A percentile compares a stretch with the other conserved stretches of the same genome.
Conservation (phyloP, 306 rosid genomes). For the Lathyrus tuberosus region DNA sequence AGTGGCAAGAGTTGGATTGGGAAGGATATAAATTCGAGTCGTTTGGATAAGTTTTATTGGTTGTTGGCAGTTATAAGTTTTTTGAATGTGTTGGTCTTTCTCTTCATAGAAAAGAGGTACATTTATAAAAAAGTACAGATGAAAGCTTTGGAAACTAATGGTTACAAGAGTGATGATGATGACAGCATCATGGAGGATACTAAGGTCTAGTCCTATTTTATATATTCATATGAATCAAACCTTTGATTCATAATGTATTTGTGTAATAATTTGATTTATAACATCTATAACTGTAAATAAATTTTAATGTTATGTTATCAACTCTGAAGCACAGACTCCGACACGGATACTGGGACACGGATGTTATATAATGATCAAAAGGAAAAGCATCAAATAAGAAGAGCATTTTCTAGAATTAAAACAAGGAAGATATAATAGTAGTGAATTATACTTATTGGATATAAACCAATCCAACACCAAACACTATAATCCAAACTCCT, state of each 20-base stretch:
- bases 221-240: not conserved
- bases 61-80: conserved; percentile 37
- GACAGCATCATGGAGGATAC: conserved; percentile 9
- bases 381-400: conserved; percentile 1
- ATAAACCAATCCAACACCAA: conserved; percentile 35
- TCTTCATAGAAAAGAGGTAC: conserved; percentile 40
- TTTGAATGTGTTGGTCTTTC: conserved; percentile 38
- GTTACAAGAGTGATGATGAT: conserved; percentile 27
- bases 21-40: conserved; percentile 47
- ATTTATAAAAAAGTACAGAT: conserved; percentile 45
- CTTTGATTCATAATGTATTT: not conserved
- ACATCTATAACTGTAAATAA: not conserved
- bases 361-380: not conserved
- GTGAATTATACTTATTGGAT: conserved; percentile 38
- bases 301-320: not conserved
- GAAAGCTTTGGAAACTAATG: conserved; percentile 16
- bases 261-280: not conserved
- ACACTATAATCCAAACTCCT: conserved; percentile 23
- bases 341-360: too few species aligned
- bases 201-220: conserved; percentile 1
- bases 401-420: conserved; percentile 5
- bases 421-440: conserved; percentile 43
- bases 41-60: conserved; percentile 54
- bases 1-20: conserved; percentile 48
- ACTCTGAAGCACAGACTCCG: too few species aligned